phyloP scores from a whole-genome alignment of 768 basidiomycete species.

The Asterophora parasitica region DNA sequence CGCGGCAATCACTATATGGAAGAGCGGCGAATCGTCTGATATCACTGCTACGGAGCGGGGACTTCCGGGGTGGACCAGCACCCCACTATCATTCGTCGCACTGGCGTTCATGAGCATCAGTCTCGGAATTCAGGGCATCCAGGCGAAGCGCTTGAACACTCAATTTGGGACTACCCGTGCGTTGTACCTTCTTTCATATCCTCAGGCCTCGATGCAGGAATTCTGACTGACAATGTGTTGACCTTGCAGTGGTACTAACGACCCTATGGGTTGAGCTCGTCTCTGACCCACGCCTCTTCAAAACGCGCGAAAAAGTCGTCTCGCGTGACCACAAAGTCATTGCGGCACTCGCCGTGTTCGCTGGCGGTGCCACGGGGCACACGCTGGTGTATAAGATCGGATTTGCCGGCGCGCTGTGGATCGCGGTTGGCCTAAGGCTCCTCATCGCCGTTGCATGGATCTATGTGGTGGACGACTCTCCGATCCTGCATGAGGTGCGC shows the following conservation, averaged over 20 bases:
- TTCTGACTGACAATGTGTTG: too few species aligned
- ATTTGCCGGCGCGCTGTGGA: conserved; percentile 57
- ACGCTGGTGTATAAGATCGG: conserved; percentile 57
- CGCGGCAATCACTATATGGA: conserved; percentile 67
- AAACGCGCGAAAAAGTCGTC: conserved; percentile 43
- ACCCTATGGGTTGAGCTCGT: conserved; percentile 87
- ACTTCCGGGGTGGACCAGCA: conserved; percentile 66
- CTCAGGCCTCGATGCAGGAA: not conserved
- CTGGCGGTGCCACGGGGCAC: conserved; percentile 70
- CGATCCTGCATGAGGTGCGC: not conserved
- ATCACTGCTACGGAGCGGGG: conserved; percentile 51
- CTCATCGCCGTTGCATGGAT: conserved; percentile 63
- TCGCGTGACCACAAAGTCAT: conserved; percentile 12
- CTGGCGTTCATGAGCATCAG: conserved; percentile 78
- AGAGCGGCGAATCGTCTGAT: conserved; percentile 42
- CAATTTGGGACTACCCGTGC: conserved; percentile 77
- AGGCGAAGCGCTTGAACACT: conserved; percentile 75
- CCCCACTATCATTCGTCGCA: conserved; percentile 54
- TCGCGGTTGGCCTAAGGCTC: conserved; percentile 59
- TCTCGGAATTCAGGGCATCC: conserved; percentile 82
- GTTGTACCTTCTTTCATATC: conserved; percentile 19
- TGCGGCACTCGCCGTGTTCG: conserved; percentile 51
- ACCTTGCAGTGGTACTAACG: conserved; percentile 67
- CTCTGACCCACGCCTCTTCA: conserved; percentile 75
- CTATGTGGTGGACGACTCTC: conserved; percentile 45